Conservation (phyloP, 148 eudicot species). For the Pouteria glomerata region DNA sequence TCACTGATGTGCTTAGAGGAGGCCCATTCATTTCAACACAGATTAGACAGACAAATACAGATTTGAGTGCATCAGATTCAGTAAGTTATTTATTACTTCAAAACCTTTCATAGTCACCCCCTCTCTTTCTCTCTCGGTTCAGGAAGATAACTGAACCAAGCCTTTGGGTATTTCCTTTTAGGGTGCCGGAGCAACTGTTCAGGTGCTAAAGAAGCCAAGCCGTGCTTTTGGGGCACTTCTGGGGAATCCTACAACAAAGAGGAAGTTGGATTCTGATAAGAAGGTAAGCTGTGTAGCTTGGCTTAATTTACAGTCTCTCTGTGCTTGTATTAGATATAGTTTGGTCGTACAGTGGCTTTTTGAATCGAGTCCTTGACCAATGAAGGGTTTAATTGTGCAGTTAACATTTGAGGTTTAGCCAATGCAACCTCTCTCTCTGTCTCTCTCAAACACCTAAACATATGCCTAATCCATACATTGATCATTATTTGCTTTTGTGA, state of each 20-base stretch:
- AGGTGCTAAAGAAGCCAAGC: slow-evolving; percentile 70
- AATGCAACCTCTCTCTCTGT: not conserved
- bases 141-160: not conserved
- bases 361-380: not conserved
- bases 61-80: not conserved
- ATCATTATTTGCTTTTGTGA: no score
- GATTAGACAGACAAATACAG: slow-evolving; percentile 7
- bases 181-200: slow-evolving; percentile 66
- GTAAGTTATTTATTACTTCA: not conserved
- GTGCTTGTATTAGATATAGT: not conserved
- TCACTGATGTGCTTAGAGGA: slow-evolving; percentile 12
- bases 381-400: not conserved
- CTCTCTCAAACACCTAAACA: not conserved
- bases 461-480: no score
- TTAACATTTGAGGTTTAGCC: not conserved
- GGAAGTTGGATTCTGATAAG: slow-evolving; percentile 45
- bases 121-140: not conserved
- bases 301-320: not conserved
- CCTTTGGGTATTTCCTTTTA: slow-evolving; percentile 11
- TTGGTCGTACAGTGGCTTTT: not conserved
- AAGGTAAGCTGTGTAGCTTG: slow-evolving; percentile 27
- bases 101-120: no score
- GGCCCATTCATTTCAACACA: slow-evolving; percentile 13
- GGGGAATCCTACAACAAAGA: slow-evolving; percentile 60
- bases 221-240: slow-evolving; percentile 84